Evolutionary conservation across 495 filamentous ascomycete genomes (phyloP), one percentile per base, ranked within the genome.

Genomic region (Aspergillus saccharolyticus): DNA sequence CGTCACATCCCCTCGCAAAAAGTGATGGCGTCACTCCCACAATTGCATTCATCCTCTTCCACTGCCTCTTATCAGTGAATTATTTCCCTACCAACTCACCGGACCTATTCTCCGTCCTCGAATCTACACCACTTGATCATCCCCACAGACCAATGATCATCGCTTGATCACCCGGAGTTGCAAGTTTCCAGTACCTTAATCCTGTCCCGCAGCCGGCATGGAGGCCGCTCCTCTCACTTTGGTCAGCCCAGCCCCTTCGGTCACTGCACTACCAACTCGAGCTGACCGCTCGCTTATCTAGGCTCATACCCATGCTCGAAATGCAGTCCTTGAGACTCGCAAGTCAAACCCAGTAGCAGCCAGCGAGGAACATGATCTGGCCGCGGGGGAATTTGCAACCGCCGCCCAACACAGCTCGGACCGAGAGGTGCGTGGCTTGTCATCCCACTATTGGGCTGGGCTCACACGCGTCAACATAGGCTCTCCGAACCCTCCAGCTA

Each of bases 301-400:
- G 88, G 94, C 91, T 61, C 90, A 97, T 72, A 85, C 89, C 56
- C 91, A 97, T 72, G 93, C 90, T 22, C 81, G 83, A 59, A 85
- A 80, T 66, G 91, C 91, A 48, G 85, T 89, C n/a, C 84, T 85
- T 42, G 84, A 90, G 57, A 87, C 87, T 54, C 84, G 87, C 59
- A 84, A 85, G 28, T 78, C 87, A 12, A 88, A 91, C 60, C 87
- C 88, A 18, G 86, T 86, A 4, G 83, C 87, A 21, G 91, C 93
- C 16, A 87, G 89, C 57, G 86, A 87, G 62, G 88, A 96, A 66
- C 92, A 97, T 75, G 85, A 92, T 56, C 79, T 90, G 42, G 94
- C 94, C 19, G 94, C 94, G 2, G 88, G 85, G 51, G 89, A 96
- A 63, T 97, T 96, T 71, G 85, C 91, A 47, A 87, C 86, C 30